These are phyloP conservation scores for Backusella luteola DNA, from an alignment of 192 early-diverging fungal species.

Conservation along the genomic window DNA sequence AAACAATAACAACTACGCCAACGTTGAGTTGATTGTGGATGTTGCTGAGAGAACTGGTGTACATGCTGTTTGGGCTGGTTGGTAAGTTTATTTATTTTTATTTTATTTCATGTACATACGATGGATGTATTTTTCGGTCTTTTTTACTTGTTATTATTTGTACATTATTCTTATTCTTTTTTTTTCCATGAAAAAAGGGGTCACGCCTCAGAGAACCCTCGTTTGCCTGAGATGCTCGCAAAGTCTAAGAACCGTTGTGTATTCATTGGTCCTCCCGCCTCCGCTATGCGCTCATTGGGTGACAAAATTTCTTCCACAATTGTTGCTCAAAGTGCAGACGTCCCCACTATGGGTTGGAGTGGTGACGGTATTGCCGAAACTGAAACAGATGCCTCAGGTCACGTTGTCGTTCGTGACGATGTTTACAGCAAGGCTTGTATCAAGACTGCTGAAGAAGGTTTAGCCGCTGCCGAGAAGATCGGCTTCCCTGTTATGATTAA, in stretches of 20 bases:
- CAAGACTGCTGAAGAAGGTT: slow-evolving; percentile 81
- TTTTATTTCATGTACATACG: neutral
- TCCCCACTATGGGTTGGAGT: slow-evolving; percentile 96
- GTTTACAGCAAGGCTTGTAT: slow-evolving; percentile 84
- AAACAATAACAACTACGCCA: slow-evolving; percentile 99
- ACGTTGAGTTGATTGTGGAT: slow-evolving; percentile 98
- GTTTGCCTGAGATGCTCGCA: slow-evolving; percentile 88
- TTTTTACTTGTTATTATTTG: slow-evolving; percentile 5
- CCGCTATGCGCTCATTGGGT: slow-evolving; percentile 97
- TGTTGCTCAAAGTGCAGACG: slow-evolving; percentile 95
- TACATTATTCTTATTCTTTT: neutral
- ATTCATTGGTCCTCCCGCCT: slow-evolving; percentile 96
- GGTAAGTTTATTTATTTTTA: slow-evolving; percentile 43
- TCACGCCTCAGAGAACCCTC: slow-evolving; percentile 97
- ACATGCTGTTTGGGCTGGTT: slow-evolving; percentile 97
- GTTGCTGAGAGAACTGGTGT: slow-evolving; percentile 95
- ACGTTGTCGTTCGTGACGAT: slow-evolving; percentile 78
- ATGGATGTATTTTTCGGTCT: neutral
- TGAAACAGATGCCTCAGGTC: slow-evolving; percentile 62
- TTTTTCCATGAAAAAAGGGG: slow-evolving; percentile 56
- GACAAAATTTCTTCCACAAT: slow-evolving; percentile 99
- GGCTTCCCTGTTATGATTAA: slow-evolving; percentile 99
- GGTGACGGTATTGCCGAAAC: slow-evolving; percentile 84
- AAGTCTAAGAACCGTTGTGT: slow-evolving; percentile 78
- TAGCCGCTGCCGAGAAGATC: slow-evolving; percentile 81